Conservation (phyloP, 1,284 basidiomycete species). For the Phylloporus sp. region DNA sequence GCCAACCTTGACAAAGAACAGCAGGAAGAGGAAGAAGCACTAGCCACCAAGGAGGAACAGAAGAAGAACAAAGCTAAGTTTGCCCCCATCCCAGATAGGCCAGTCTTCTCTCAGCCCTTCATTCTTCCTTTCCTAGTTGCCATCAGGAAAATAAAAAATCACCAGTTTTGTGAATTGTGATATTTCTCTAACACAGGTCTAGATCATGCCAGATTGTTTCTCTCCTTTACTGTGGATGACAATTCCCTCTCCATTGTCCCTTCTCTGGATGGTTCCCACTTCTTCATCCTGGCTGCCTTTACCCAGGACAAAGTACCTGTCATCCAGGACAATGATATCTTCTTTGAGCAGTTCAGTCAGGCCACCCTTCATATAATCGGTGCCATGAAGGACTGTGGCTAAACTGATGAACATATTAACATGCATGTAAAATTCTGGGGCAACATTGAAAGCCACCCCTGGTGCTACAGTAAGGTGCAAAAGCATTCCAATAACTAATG, state of each 20-base stretch:
- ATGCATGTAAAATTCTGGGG: conserved; percentile 3
- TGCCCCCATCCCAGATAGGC: background rate
- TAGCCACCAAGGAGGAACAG: background rate
- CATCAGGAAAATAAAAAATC: background rate
- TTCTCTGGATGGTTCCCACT: background rate
- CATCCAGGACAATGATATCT: background rate
- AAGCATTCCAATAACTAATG: no score
- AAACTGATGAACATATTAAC: background rate
- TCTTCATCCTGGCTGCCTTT: background rate
- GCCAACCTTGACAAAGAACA: no score
- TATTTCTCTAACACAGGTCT: background rate
- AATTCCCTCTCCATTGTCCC: background rate
- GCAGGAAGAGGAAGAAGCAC: background rate
- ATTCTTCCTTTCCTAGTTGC: no score
- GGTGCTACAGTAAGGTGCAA: no score
- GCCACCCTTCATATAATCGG: background rate
- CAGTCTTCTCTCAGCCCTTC: rapidly evolving
- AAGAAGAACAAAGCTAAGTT: background rate
- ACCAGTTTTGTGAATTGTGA: background rate
- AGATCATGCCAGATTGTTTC: background rate
- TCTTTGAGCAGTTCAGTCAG: background rate
- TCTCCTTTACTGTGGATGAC: background rate
- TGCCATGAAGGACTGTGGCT: background rate
- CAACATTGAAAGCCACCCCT: background rate
- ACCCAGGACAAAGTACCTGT: background rate